These are phyloP conservation scores for Lepidopterella palustris DNA, from an alignment of 495 filamentous ascomycete genomes.

Conservation along the genomic window DNA sequence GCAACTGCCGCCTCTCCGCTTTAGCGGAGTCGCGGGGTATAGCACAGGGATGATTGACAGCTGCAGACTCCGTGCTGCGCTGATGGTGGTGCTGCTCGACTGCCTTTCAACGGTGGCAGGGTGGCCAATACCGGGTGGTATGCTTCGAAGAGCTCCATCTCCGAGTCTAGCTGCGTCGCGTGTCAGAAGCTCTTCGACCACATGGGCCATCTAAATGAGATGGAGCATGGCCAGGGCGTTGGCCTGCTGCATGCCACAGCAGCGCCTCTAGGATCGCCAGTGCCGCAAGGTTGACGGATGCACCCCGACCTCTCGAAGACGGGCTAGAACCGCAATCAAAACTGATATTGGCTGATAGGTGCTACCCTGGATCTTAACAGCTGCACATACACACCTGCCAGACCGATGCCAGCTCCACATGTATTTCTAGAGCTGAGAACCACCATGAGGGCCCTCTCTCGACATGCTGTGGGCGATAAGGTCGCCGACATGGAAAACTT, in stretches of 20 bases:
- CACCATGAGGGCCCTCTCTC: constrained; percentile 17
- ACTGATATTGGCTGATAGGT: constrained; percentile 28
- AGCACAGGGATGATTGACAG: constrained; percentile 4
- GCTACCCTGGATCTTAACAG: constrained; percentile 20
- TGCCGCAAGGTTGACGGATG: constrained; percentile 27
- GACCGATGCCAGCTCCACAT: constrained; percentile 23
- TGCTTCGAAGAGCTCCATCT: constrained; percentile 14
- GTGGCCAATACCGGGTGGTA: constrained; percentile 26
- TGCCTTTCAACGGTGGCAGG: no score
- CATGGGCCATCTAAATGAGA: constrained; percentile 25
- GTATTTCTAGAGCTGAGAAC: constrained; percentile 21
- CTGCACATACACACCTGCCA: background rate
- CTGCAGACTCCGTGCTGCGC: no score
- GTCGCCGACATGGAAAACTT: constrained; percentile 9
- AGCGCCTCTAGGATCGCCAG: constrained; percentile 17
- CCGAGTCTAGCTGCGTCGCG: constrained; percentile 24
- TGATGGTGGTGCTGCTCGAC: no score
- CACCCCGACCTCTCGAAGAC: constrained; percentile 19
- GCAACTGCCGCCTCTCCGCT: constrained; percentile 20
- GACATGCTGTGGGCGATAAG: constrained; percentile 17
- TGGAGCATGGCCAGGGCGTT: constrained; percentile 1
- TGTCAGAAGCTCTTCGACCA: constrained; percentile 20
- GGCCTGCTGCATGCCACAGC: background rate
- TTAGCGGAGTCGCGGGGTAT: constrained; percentile 27
- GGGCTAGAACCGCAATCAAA: constrained; percentile 27